Evolutionary conservation across 164 flowering plant species (phyloP).

Genomic region (Aristolochia fimbriata): DNA sequence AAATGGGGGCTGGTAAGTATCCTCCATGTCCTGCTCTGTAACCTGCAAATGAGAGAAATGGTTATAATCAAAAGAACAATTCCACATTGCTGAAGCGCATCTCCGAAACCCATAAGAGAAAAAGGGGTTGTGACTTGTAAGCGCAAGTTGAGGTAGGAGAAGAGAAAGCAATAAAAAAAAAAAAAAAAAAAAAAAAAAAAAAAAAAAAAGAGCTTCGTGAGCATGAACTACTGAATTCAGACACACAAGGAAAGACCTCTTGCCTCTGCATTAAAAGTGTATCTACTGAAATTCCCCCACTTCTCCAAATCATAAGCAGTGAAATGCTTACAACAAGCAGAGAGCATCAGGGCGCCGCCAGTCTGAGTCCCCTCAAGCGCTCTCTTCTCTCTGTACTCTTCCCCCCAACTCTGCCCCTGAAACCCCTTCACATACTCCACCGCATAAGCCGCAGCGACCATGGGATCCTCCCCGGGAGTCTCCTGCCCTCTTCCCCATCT

Average conservation of each 20-base stretch:
- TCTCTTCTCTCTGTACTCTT: slow-evolving; percentile 18
- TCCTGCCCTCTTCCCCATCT: slow-evolving; percentile 51
- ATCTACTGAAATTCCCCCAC: slow-evolving; percentile 58
- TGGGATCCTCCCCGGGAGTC: slow-evolving; percentile 44
- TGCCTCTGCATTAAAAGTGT: slow-evolving; percentile 90
- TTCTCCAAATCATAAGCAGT: slow-evolving; percentile 92
- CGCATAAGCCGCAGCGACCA: slow-evolving; percentile 23
- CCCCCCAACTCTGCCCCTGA: slow-evolving; percentile 23
- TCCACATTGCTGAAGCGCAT: no score
- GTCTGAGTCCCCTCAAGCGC: slow-evolving; percentile 20
- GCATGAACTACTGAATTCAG: no score
- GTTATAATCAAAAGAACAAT: neutral
- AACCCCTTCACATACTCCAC: slow-evolving; percentile 31
- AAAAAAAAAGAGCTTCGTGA: no score
- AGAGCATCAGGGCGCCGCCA: slow-evolving; percentile 46
- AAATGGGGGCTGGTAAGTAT: slow-evolving; percentile 84
- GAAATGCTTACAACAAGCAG: slow-evolving; percentile 97
- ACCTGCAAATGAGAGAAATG: slow-evolving; percentile 31
- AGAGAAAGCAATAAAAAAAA: no score
- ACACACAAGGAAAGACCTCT: slow-evolving; percentile 5
- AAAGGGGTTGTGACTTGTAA: no score
- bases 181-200: no score
- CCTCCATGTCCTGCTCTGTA: slow-evolving; percentile 77
- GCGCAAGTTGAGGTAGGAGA: neutral
- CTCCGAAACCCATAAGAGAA: neutral